Evolutionary conservation across 805 yeast genomes (phyloP).

Genomic region (Kuraishia piskuri): DNA sequence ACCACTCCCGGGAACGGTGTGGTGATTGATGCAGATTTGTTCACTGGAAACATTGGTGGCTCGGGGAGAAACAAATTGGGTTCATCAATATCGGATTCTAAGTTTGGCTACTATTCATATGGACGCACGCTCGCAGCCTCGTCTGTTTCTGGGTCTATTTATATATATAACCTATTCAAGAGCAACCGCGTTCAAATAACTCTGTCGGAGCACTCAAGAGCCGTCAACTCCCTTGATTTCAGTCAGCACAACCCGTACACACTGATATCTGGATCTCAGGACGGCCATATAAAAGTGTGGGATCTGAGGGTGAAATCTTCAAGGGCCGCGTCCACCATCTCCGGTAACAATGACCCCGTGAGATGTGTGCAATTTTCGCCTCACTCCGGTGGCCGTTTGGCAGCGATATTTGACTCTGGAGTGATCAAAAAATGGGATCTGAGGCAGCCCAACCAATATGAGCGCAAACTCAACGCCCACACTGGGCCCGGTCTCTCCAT

Average conservation of each 20-base stretch:
- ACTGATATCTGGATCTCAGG: constrained; percentile 64
- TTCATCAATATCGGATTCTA: constrained; percentile 33
- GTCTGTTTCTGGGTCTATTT: constrained; percentile 39
- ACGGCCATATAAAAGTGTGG: constrained; percentile 72
- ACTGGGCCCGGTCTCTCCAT: constrained; percentile 84
- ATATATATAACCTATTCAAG: constrained; percentile 20
- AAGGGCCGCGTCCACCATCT: constrained; percentile 41
- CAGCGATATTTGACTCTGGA: constrained; percentile 86
- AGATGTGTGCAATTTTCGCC: constrained; percentile 46
- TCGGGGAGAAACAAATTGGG: constrained; percentile 24
- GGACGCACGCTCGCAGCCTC: constrained; percentile 33
- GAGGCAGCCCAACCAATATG: constrained; percentile 55
- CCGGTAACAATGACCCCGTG: constrained; percentile 65
- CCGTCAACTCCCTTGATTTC: constrained; percentile 36
- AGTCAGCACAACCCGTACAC: constrained; percentile 28
- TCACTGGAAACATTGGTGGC: constrained; percentile 11
- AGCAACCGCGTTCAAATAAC: constrained; percentile 19
- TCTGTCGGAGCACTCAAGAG: constrained; percentile 33
- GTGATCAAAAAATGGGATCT: constrained; percentile 80
- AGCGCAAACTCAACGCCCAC: constrained; percentile 77
- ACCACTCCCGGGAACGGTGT: background rate
- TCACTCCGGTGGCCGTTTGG: constrained; percentile 46
- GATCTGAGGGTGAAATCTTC: constrained; percentile 44
- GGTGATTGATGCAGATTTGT: constrained; percentile 18
- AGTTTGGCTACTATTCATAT: constrained; percentile 31